Evolutionary conservation across 2,329 filamentous ascomycete genomes (phyloP), one percentile per base, ranked within the genome.

Genomic region (Mycosphaerella sp.): DNA sequence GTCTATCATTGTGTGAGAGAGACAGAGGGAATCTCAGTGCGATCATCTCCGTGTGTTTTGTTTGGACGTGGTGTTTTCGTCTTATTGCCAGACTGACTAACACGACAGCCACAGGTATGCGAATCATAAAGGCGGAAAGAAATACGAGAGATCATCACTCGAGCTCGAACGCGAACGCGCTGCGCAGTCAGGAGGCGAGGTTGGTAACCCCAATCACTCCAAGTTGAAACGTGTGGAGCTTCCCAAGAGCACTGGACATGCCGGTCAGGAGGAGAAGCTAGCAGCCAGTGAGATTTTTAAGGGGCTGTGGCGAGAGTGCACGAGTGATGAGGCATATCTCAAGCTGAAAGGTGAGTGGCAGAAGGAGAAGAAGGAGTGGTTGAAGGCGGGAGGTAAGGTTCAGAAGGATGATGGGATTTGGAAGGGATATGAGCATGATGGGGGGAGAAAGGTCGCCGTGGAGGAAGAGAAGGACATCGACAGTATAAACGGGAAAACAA

Each of bases 281-380:
- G 72, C 72, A 47, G 75, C 76, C 3, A 79, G 76, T 59, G 62
- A 66, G 53, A 68, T 80, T 1, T 81, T 81, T 56, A 71, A 70
- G 45, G 72, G 68, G 56, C 70, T 74, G 2, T 81, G 77, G 79
- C 71, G 76, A 58, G 67, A 63, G 60, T 78, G 71, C 68, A 73
- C 67, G 53, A 62, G 51, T 32, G 69, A 77, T 64, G 70, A 74
- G 56, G 72, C 67, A 31, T 80, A 80, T 66, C 31, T 66, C 56
- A 60, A 57, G 44, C 60, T 72, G 62, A 81, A 79, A 60, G 69
- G 69, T 46, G 68, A 66, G 56, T 80, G 79, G 61, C 56, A 75
- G 59, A 70, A 65, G 42, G 76, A 78, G 66, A 75, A 78, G 71
- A 68, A 68, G 58, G 67, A 66, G 56, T 75, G 72, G 73, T 68